These are phyloP conservation scores for Penicillium digitatum DNA, from an alignment of 2,329 filamentous ascomycete genomes.

Conservation along the genomic window DNA sequence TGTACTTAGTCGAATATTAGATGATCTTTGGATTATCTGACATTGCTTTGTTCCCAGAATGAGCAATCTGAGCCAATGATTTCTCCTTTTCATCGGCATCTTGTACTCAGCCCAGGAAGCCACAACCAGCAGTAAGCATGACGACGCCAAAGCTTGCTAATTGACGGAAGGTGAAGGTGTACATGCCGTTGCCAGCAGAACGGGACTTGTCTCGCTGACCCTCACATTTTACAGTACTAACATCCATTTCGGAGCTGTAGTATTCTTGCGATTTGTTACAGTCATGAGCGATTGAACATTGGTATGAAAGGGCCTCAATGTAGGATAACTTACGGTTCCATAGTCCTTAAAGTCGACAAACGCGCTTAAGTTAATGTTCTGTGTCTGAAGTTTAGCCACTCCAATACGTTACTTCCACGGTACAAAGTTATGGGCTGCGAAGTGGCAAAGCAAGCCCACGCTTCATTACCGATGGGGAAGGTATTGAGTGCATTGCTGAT, in stretches of 20 bases:
- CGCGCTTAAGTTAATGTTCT: constrained; percentile 27
- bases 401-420: constrained; percentile 25
- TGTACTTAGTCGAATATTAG: background rate
- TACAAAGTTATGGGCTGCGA: constrained; percentile 24
- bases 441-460: constrained; percentile 24
- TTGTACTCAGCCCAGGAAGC: background rate
- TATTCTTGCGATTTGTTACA: constrained; percentile 19
- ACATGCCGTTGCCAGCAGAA: constrained; percentile 28
- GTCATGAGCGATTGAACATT: background rate
- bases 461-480: constrained; percentile 31
- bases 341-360: constrained; percentile 27
- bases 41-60: background rate
- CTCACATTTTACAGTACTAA: constrained; percentile 17
- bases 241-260: constrained; percentile 24
- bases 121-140: constrained; percentile 22
- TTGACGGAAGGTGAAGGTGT: constrained; percentile 24
- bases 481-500: constrained; percentile 32
- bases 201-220: constrained; percentile 27
- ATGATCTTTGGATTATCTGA: no score
- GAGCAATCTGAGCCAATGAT: background rate
- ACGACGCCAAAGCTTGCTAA: constrained; percentile 26
- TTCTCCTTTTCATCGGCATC: background rate
- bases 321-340: constrained; percentile 21
- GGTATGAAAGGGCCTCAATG: background rate
- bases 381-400: background rate